These are phyloP conservation scores for Aspergillus clavatus DNA, from an alignment of 2,329 filamentous ascomycete species.

Conservation along the genomic window DNA sequence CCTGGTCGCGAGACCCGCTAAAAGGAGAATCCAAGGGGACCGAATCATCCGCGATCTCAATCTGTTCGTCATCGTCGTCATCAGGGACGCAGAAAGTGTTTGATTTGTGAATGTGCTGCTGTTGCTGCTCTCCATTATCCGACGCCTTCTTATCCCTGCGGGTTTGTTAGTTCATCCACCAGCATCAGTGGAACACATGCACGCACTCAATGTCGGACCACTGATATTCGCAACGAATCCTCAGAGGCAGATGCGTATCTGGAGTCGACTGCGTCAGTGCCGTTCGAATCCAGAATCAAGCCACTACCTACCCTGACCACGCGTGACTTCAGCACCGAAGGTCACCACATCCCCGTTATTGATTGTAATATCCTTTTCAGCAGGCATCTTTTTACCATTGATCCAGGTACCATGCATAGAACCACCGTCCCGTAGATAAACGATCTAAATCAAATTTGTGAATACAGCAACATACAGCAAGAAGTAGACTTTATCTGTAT, in stretches of 20 bases:
- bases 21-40: slow-evolving; percentile 1
- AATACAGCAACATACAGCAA: neutral
- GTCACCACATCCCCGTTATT: slow-evolving; percentile 33
- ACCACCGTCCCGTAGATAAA: slow-evolving; percentile 51
- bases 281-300: neutral
- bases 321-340: slow-evolving; percentile 49
- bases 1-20: slow-evolving; percentile 8
- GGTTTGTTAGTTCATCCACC: slow-evolving; percentile 7
- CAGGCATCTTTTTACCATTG: slow-evolving; percentile 43
- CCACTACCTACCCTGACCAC: slow-evolving; percentile 38
- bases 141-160: slow-evolving; percentile 7
- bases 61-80: slow-evolving; percentile 31
- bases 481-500: neutral
- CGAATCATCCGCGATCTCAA: slow-evolving; percentile 6
- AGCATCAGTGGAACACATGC: neutral
- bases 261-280: neutral
- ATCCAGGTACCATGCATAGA: slow-evolving; percentile 61
- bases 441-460: slow-evolving; percentile 20
- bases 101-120: slow-evolving; percentile 12
- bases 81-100: slow-evolving; percentile 42
- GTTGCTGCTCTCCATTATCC: neutral
- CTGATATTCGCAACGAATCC: slow-evolving; percentile 25
- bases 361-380: slow-evolving; percentile 38
- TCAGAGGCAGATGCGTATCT: slow-evolving; percentile 33
- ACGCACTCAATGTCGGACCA: slow-evolving; percentile 26